These are phyloP conservation scores for Parachaetomium inaequale DNA, from an alignment of 495 filamentous ascomycete genomes.

Conservation along the genomic window DNA sequence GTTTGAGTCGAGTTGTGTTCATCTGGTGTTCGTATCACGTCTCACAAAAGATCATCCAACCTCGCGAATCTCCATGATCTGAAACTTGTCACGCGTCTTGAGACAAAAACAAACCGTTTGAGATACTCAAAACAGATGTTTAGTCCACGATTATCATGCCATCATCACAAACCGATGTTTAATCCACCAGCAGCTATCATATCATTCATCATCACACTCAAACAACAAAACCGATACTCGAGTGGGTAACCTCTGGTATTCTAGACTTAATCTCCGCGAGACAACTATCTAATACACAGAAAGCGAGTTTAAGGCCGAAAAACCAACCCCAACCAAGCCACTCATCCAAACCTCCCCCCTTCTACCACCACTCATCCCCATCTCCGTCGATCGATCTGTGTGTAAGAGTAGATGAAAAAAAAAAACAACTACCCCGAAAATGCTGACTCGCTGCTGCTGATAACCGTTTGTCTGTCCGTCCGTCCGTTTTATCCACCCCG, in stretches of 20 bases:
- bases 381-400: constrained; percentile 14
- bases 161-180: no score
- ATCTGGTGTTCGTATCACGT: no score
- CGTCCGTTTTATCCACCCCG: background rate
- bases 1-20: no score
- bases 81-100: background rate
- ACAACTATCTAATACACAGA: constrained; percentile 53
- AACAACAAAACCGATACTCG: constrained; percentile 21
- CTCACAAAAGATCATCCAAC: no score
- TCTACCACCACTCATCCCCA: constrained; percentile 8
- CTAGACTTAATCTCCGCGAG: constrained; percentile 31
- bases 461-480: constrained; percentile 8
- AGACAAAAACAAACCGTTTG: background rate
- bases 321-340: constrained; percentile 10
- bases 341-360: constrained; percentile 8
- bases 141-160: background rate
- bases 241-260: constrained; percentile 60
- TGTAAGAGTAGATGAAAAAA: background rate
- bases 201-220: constrained; percentile 3
- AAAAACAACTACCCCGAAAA: constrained; percentile 11
- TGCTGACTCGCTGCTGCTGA: constrained; percentile 25
- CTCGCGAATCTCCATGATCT: background rate
- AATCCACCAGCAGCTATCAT: no score
- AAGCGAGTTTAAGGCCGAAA: constrained; percentile 45
- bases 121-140: background rate